These are phyloP conservation scores for Entophlyctis helioformis DNA, from an alignment of 192 early-diverging fungal species.

Conservation along the genomic window DNA sequence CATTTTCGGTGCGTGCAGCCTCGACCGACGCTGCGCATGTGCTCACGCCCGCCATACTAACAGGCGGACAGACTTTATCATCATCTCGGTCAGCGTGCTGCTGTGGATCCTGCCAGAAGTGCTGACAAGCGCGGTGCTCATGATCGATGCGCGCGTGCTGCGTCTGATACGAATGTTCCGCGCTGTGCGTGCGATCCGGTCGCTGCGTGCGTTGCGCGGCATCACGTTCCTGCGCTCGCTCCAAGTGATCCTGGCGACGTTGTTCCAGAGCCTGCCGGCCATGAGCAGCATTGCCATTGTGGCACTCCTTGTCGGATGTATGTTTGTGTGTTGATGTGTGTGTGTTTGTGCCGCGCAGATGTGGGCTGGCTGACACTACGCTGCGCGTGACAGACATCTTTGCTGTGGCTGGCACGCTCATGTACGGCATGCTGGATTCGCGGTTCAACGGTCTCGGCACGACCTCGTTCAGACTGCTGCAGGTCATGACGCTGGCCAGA, in stretches of 20 bases:
- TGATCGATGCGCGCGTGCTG: constrained; percentile 14
- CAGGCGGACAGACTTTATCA: constrained; percentile 8
- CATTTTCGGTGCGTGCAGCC: constrained; percentile 12
- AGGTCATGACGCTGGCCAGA: constrained; percentile 19
- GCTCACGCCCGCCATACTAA: background rate
- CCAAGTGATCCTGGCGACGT: constrained; percentile 20
- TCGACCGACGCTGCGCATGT: background rate
- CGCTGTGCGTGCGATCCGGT: constrained; percentile 14
- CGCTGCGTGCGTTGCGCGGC: constrained; percentile 12
- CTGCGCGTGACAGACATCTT: constrained; percentile 15
- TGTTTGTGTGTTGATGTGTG: constrained; percentile 15
- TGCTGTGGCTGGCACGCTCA: constrained; percentile 14
- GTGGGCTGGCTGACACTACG: background rate
- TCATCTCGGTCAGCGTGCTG: constrained; percentile 7
- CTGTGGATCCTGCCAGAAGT: constrained; percentile 14
- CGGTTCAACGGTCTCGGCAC: constrained; percentile 15
- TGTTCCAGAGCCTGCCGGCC: constrained; percentile 26
- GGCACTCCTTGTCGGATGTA: constrained; percentile 15
- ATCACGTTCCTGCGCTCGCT: constrained; percentile 20
- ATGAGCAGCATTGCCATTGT: constrained; percentile 26
- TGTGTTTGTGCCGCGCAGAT: background rate
- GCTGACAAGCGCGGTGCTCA: constrained; percentile 1
- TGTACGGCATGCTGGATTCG: constrained; percentile 17
- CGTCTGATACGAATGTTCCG: constrained; percentile 14
- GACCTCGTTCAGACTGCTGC: constrained; percentile 15